Percentiles rank a stretch among this genome's conserved stretches.
These are phyloP conservation scores for Colletotrichum falcatum DNA, from an alignment of 2,329 filamentous ascomycete genomes.

Conservation along the genomic window DNA sequence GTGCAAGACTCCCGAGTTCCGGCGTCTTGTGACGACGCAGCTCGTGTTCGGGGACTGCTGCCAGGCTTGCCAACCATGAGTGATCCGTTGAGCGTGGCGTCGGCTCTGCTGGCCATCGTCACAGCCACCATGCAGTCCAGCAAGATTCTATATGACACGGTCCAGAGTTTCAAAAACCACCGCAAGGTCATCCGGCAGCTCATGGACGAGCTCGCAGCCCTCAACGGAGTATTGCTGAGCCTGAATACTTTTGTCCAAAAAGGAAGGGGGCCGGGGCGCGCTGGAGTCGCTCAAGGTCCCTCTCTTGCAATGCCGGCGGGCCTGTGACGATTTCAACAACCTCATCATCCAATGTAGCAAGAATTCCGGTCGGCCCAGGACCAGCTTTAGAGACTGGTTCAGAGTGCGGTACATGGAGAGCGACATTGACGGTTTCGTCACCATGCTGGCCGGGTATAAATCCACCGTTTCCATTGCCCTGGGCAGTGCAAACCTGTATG, in stretches of 20 bases:
- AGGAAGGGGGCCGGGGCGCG: neutral
- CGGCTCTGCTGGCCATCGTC: neutral
- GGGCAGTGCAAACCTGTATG: conserved; percentile 24
- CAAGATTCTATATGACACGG: neutral
- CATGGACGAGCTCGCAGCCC: conserved; percentile 6
- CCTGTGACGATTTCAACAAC: neutral
- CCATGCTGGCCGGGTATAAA: conserved; percentile 30
- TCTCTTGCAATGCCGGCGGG: conserved; percentile 15
- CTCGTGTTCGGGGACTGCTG: neutral
- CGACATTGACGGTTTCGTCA: conserved; percentile 18
- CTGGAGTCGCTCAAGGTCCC: conserved; percentile 10
- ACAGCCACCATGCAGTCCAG: neutral
- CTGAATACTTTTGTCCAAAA: neutral
- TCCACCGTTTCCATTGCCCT: conserved; percentile 11
- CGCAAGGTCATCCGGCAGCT: conserved; percentile 8
- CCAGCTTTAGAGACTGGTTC: conserved; percentile 28
- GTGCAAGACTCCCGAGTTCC: neutral
- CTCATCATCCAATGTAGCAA: conserved; percentile 19
- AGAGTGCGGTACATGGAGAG: conserved; percentile 21
- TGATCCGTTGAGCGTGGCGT: neutral
- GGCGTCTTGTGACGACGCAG: neutral
- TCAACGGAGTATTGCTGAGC: conserved; percentile 10
- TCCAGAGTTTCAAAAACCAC: conserved; percentile 20
- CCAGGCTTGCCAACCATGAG: conserved; percentile 3
- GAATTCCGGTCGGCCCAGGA: conserved; percentile 15